Base-by-base conservation (phyloP, 2,329 filamentous ascomycete species). In the Trichophyton schoenleinii region DNA sequence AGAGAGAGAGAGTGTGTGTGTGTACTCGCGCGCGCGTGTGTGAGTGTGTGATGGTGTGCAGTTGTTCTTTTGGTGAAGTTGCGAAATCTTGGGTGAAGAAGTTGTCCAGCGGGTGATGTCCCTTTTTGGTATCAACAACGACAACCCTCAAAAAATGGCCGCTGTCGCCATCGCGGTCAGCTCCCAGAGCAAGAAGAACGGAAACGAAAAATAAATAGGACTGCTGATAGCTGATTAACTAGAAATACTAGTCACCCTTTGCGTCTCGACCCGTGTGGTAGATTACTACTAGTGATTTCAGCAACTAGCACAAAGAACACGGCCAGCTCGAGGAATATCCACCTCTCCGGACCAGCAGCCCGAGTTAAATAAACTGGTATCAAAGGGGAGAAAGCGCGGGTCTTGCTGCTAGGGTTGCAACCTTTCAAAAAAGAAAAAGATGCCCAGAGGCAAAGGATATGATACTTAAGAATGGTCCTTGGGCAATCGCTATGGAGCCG, bases 401-500 rank as follows among this genome's bases (percentile, higher is more conserved):
- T 31, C 52, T 18, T 7, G 28, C 28, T 20, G 52, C 52, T 15
- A n/a, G 52, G 52, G n/a, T 36, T n/a, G 52, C 15, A 31, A 34
- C 28, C n/a, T 55, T 18, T 44, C 18, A 6, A 44, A 44, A 44
- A 55, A 55, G n/a, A 55, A 28, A 55, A 55, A 55, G 52, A 20
- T 8, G 28, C 28, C 52, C 52, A 28, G 52, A 55, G 52, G 28
- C 20, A 13, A n/a, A 36, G 52, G 7, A 18, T 25, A 28, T 31
- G 11, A 34, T 55, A 22, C 22, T 22, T 22, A 55, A 18, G 28
- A 36, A 20, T 15, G 20, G 13, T 52, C 11, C 52, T 9, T n/a
- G 52, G 52, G 52, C 52, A 55, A 55, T 28, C 52, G 28, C 52
- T 18, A 55, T 55, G 52, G 52, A 36, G 52, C 34, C n/a, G 31